Percentiles rank a stretch among this genome's conserved stretches.
phyloP scores from a whole-genome alignment of 441 rosid genomes.

The Daphne laureola region DNA sequence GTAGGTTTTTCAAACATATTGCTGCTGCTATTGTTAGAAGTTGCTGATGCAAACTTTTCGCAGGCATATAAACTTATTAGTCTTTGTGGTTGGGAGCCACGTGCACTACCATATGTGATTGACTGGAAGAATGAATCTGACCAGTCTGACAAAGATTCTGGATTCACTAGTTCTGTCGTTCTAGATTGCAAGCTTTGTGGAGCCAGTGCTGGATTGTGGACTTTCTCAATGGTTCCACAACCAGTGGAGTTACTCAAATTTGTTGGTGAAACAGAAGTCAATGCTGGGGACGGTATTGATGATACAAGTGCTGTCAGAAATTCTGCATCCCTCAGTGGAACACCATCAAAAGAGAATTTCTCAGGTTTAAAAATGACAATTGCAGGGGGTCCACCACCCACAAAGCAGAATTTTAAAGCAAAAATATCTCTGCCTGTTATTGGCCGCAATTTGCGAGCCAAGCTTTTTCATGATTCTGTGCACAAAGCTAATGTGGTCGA shows the following conservation, averaged over 20 bases:
- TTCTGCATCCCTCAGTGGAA: slow-evolving; percentile 19
- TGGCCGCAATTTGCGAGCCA: slow-evolving; percentile 70
- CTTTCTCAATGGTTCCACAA: slow-evolving; percentile 46
- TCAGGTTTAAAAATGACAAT: slow-evolving; percentile 56
- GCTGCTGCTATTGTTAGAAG: slow-evolving; percentile 11
- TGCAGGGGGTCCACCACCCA: slow-evolving; percentile 97
- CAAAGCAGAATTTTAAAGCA: slow-evolving; percentile 82
- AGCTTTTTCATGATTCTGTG: slow-evolving; percentile 49
- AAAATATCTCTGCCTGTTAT: slow-evolving; percentile 72
- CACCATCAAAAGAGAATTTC: slow-evolving; percentile 19
- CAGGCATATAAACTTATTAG: slow-evolving; percentile 79
- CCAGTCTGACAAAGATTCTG: slow-evolving; percentile 28
- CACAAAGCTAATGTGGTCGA: slow-evolving; percentile 36
- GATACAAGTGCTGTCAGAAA: slow-evolving; percentile 10
- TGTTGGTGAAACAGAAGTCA: slow-evolving; percentile 52
- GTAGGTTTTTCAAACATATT: too few relatives aligned
- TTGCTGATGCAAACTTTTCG: slow-evolving; percentile 16
- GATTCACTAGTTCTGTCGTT: slow-evolving; percentile 48
- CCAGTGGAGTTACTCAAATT: slow-evolving; percentile 78
- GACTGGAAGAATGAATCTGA: slow-evolving; percentile 43
- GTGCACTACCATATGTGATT: slow-evolving; percentile 67
- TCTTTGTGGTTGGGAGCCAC: slow-evolving; percentile 96
- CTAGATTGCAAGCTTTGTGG: slow-evolving; percentile 92
- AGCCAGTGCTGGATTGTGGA: slow-evolving; percentile 91
- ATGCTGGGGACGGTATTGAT: slow-evolving; percentile 17